phyloP scores from a whole-genome alignment of 2,329 filamentous ascomycete species.

The Monosporascus sp. region DNA sequence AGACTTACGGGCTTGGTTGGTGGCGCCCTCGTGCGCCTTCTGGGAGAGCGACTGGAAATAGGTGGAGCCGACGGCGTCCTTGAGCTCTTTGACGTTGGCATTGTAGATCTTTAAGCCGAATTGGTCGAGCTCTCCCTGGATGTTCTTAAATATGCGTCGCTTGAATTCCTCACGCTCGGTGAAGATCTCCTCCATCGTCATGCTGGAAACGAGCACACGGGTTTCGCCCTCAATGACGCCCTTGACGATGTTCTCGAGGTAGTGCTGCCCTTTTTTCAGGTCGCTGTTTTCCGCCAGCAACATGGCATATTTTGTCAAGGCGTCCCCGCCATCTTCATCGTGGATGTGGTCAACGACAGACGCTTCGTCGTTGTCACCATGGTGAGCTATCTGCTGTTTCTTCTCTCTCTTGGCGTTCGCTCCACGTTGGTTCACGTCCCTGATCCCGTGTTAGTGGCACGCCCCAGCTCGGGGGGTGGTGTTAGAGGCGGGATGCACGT shows the following conservation, averaged over 20 bases:
- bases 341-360: constrained; percentile 10
- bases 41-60: constrained; percentile 79
- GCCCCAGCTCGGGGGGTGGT: background rate
- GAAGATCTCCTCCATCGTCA: constrained; percentile 94
- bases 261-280: constrained; percentile 40
- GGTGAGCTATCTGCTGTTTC: background rate
- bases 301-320: constrained; percentile 77
- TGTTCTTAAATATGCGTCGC: constrained; percentile 66
- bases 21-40: constrained; percentile 80
- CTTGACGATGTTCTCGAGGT: constrained; percentile 81
- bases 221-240: constrained; percentile 89
- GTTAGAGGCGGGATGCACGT: constrained; percentile 5
- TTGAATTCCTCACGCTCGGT: constrained; percentile 74
- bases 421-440: constrained; percentile 57
- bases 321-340: constrained; percentile 49
- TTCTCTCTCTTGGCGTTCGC: constrained; percentile 32
- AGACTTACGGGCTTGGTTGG: constrained; percentile 60
- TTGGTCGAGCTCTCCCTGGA: constrained; percentile 73
- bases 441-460: constrained; percentile 6
- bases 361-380: constrained; percentile 1
- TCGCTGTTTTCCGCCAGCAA: constrained; percentile 60
- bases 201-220: constrained; percentile 73
- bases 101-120: constrained; percentile 75
- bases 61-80: constrained; percentile 73
- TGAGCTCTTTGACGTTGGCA: constrained; percentile 77